Evolutionary conservation across 495 filamentous ascomycete species (phyloP).

Genomic region (Neurospora sp.): DNA sequence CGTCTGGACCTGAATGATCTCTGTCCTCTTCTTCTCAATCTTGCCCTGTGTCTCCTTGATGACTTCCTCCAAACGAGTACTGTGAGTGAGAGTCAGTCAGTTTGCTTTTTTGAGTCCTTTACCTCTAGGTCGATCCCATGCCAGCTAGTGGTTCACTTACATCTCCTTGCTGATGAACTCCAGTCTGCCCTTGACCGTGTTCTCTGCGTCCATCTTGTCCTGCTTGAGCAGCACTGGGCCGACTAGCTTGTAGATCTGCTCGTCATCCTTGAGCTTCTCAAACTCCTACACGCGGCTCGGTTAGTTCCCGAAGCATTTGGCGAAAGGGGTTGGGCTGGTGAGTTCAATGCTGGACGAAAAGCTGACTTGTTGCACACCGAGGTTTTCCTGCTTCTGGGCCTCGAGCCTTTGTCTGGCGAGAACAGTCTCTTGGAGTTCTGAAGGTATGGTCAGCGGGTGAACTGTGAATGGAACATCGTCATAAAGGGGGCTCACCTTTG

Average conservation of each 20-base stretch:
- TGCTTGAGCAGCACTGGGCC: slow-evolving; percentile 92
- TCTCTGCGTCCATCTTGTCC: slow-evolving; percentile 74
- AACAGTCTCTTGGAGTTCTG: slow-evolving; percentile 69
- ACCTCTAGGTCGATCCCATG: background rate
- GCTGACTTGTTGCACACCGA: slow-evolving; percentile 68
- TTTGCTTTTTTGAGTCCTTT: slow-evolving; percentile 1
- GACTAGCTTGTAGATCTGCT: slow-evolving; percentile 90
- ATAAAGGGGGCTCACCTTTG: slow-evolving; percentile 43
- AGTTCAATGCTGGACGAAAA: background rate
- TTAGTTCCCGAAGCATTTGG: background rate
- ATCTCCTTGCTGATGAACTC: slow-evolving; percentile 93
- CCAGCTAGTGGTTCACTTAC: slow-evolving; percentile 31
- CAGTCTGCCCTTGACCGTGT: slow-evolving; percentile 79
- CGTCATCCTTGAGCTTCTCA: slow-evolving; percentile 58
- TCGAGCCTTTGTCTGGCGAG: slow-evolving; percentile 86
- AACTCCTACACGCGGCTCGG: slow-evolving; percentile 55
- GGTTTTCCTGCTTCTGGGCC: slow-evolving; percentile 87
- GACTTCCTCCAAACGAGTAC: slow-evolving; percentile 70
- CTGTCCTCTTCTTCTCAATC: slow-evolving; percentile 62
- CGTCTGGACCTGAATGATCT: slow-evolving; percentile 38
- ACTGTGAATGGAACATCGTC: background rate
- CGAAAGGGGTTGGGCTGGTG: background rate
- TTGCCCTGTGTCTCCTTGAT: slow-evolving; percentile 72
- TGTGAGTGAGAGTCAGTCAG: slow-evolving; percentile 21
- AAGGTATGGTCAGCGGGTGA: background rate